Percentiles rank a stretch among this genome's conserved stretches.
Conservation (phyloP, 495 filamentous ascomycete species). For the Pyrenula aspistea region DNA sequence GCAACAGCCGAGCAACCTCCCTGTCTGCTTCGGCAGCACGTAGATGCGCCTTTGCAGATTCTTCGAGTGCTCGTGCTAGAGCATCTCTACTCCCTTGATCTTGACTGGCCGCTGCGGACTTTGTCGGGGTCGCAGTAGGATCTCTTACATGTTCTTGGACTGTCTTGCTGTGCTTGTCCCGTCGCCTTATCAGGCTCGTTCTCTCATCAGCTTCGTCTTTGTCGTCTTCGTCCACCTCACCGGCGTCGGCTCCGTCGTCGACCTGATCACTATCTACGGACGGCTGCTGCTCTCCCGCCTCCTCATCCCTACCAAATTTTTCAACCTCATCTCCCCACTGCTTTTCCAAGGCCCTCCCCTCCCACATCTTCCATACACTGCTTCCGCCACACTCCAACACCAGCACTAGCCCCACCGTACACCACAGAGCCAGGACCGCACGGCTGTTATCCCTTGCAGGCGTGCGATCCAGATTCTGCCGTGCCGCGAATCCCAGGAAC, state of each 20-base stretch:
- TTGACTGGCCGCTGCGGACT: not conserved
- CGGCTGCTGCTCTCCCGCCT: too few relatives aligned
- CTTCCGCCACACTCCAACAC: not conserved
- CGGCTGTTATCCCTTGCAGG: not conserved
- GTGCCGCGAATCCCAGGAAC: not conserved
- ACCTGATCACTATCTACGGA: too few relatives aligned
- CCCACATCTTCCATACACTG: not conserved
- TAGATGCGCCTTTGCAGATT: not conserved
- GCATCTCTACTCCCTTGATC: not conserved
- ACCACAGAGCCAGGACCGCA: not conserved
- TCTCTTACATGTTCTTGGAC: not conserved
- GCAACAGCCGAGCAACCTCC: not conserved
- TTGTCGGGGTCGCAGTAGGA: not conserved
- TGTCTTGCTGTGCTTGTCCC: not conserved
- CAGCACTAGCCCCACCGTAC: not conserved
- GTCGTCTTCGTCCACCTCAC: not conserved
- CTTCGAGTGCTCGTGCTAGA: not conserved
- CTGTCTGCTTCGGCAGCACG: not conserved
- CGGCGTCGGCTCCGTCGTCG: not conserved
- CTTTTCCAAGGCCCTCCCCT: not conserved
- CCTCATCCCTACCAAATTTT: too few relatives aligned
- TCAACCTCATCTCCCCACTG: not conserved
- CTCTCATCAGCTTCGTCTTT: not conserved
- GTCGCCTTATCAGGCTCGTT: not conserved
- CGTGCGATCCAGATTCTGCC: not conserved